Evolutionary conservation across 495 filamentous ascomycete genomes (phyloP).

Genomic region (Neurospora sp.): DNA sequence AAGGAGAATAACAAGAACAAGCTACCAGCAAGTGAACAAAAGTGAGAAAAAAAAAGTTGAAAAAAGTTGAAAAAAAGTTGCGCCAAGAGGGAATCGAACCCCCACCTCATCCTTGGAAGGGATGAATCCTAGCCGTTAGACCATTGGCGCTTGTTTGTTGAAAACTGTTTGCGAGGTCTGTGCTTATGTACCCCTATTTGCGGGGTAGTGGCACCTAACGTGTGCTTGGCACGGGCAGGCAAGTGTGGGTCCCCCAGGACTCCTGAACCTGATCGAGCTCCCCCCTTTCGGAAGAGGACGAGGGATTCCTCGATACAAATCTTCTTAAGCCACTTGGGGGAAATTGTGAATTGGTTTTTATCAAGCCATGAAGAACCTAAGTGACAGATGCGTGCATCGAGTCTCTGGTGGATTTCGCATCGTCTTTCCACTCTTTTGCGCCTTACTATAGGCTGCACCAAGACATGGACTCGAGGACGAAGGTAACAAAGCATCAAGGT

Average conservation of each 20-base stretch:
- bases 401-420: not conserved
- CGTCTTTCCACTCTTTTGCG: not conserved
- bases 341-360: no score
- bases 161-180: rapidly evolving
- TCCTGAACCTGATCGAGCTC: not conserved
- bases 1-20: not conserved
- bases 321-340: no score
- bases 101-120: not conserved
- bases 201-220: no score
- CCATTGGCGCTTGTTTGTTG: not conserved
- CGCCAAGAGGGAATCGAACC: constrained; percentile 1
- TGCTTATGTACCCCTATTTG: not conserved
- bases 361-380: no score
- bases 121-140: constrained; percentile 1
- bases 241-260: not conserved
- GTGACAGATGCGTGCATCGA: not conserved
- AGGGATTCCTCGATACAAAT: not conserved
- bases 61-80: not conserved
- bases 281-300: not conserved
- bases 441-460: no score
- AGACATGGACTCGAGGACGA: no score
- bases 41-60: not conserved
- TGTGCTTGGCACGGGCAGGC: not conserved
- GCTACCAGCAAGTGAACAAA: not conserved
- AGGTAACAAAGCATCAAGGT: no score